Base-by-base conservation (phyloP, 2,329 filamentous ascomycete genomes). In the Sarocladiaceae sp. region DNA sequence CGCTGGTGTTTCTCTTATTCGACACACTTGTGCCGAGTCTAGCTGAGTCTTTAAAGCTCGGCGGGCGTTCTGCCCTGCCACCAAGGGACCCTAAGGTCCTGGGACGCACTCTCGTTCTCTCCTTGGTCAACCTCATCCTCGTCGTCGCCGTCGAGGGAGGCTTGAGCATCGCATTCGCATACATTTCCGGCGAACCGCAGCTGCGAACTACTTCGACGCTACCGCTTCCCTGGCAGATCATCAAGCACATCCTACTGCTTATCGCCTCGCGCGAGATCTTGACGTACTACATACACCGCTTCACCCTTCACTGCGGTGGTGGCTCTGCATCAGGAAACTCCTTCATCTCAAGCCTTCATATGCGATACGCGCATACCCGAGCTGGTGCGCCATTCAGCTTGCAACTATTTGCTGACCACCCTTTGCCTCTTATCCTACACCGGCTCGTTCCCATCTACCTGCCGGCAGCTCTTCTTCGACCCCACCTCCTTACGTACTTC, bases 231-330 rank as follows among this genome's bases (percentile, higher is more conserved):
- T 80, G 76, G 75, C 73, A 77, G 49, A 69, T 80, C 53, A 62
- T 74, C 49, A 79, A 77, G 58, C 76, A 82, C 55, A 61, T 77
- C 42, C 56, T 63, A 50, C 53, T 71, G 12, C 66, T 81, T 15
- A 66, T 77, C 53, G 58, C 69, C 23, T 65, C 67, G 12, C 73
- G 78, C 51, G 76, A 89, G 71, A 61, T 82, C 6, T 64, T 91
- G 11, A 80, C 84, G 53, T 96, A 95, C 66, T 78, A 83, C 59
- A 76, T 90, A 58, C 90, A 96, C 69, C 84, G 87, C 50, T 79
- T 80, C 62, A 54, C 86, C 23, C 77, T 96, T 8, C 90, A 96
- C 68, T 65, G 64, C 39, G 29, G 49, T 0, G 33, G 49, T 20
- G 18, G 12, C 8, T 17, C 25, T 64, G 54, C 28, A 51, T 64